Base-by-base conservation (phyloP, 768 basidiomycete species). In the Russula sp. region DNA sequence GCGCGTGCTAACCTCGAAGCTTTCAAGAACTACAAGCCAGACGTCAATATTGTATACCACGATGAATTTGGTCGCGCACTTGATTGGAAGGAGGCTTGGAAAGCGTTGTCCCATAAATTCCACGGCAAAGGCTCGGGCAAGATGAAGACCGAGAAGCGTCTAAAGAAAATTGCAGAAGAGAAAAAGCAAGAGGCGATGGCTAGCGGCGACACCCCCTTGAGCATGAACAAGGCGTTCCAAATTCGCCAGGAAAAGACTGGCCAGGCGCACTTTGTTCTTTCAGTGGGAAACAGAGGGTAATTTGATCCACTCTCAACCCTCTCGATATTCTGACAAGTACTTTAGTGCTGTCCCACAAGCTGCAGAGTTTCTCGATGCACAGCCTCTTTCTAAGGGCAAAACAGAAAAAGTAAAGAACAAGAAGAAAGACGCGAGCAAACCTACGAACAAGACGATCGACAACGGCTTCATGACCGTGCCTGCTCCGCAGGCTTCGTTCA, bases 111-210 rank as follows among this genome's bases (percentile, higher is more conserved):
- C 50, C 97, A 99, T 75, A 91, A 92, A 73, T 98, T 99, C 85
- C 97, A 99, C 70, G 97, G 97, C 40, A 98, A 98, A 76, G 93
- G 93, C 2, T 92, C 91, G 1, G 97, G 97, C 13, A 91, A 89
- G 79, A 92, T 90, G 85, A 98, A 98, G 83, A 94, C 89, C 26
- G 96, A 98, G 80, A 98, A 98, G 75, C 83, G 93, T 65, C 72
- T 98, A 68, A 94, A 95, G 83, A 94, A 90, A 79, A 98, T 98
- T 68, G 91, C 88, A n/a, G 95, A 98, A 71, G 97, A 99, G 79
- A 85, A 89, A 75, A 98, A 97, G 80, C 84, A 93, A 73, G 85
- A 85, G 64, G 90, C 94, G 11, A 98, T 98, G 94, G 86, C 83
- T 20, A 93, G 93, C 69, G 92, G 93, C 1, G 97, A 99, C 77